Evolutionary conservation across 495 filamentous ascomycete genomes (phyloP).

Genomic region (Annulohypoxylon nitens): DNA sequence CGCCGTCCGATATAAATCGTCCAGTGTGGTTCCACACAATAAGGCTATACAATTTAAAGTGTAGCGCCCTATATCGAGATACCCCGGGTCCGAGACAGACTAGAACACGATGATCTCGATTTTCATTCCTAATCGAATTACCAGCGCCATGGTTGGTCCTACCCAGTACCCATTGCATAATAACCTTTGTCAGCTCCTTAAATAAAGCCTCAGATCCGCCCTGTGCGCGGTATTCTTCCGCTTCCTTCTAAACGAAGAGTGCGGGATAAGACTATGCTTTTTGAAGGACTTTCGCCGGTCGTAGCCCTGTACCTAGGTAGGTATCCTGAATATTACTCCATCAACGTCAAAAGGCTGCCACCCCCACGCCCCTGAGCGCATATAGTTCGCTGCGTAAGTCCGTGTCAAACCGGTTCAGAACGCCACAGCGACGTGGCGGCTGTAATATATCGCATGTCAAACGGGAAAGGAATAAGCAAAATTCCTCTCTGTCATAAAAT

Average conservation of each 20-base stretch:
- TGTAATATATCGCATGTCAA: constrained; percentile 7
- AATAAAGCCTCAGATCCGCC: not conserved
- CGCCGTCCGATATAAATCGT: not conserved
- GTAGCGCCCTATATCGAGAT: constrained; percentile 30
- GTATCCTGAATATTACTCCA: constrained; percentile 4
- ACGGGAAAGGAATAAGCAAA: constrained; percentile 25
- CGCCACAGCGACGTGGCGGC: constrained; percentile 37
- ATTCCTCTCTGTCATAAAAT: not conserved
- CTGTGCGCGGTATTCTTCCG: constrained; percentile 22
- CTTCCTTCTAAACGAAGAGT: constrained; percentile 7
- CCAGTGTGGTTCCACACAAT: constrained; percentile 2
- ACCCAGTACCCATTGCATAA: constrained; percentile 15
- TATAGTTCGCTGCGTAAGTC: constrained; percentile 18
- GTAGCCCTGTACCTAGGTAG: constrained; percentile 4
- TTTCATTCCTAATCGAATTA: constrained; percentile 17
- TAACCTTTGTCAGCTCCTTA: constrained; percentile 17
- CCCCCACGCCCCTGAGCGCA: constrained; percentile 3
- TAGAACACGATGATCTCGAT: constrained; percentile 29
- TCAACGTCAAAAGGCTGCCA: not conserved
- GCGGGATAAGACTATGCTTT: constrained; percentile 21
- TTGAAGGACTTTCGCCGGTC: constrained; percentile 19
- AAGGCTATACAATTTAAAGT: constrained; percentile 20
- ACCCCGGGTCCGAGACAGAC: constrained; percentile 26
- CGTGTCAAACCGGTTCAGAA: constrained; percentile 21
- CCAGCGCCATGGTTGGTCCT: constrained; percentile 35